These are phyloP conservation scores for Podochytrium sp. DNA, from an alignment of 192 early-diverging fungal genomes.

Conservation along the genomic window DNA sequence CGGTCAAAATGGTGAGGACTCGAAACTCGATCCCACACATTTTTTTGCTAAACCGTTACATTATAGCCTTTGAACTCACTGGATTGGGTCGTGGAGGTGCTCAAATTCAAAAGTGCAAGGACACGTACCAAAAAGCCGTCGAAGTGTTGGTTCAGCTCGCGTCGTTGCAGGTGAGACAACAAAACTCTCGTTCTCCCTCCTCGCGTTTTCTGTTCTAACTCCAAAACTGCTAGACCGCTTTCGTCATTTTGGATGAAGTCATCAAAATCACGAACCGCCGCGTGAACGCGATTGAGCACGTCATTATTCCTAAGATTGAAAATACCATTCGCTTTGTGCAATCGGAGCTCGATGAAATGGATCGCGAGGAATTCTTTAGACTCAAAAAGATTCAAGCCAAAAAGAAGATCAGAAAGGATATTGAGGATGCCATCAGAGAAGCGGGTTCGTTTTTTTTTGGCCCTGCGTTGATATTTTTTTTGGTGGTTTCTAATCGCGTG, in stretches of 20 bases:
- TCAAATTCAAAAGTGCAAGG: conserved; percentile 92
- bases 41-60: neutral
- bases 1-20: conserved; percentile 78
- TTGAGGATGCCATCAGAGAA: conserved; percentile 59
- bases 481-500: too few species aligned
- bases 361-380: conserved; percentile 98
- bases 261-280: conserved; percentile 99
- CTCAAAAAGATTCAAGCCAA: conserved; percentile 98
- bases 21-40: neutral
- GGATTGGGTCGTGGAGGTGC: conserved; percentile 97
- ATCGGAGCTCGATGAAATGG: conserved; percentile 97
- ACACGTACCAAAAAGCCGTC: conserved; percentile 92
- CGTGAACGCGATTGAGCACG: conserved; percentile 99
- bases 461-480: too few species aligned
- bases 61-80: conserved; percentile 90
- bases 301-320: conserved; percentile 97
- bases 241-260: conserved; percentile 98
- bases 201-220: neutral
- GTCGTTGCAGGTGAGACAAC: conserved; percentile 79
- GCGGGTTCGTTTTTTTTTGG: conserved; percentile 6
- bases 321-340: conserved; percentile 98
- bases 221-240: conserved; percentile 76
- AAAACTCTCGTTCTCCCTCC: neutral
- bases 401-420: conserved; percentile 86
- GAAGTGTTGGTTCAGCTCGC: conserved; percentile 96